These are phyloP conservation scores for Podaxis sp. DNA, from an alignment of 768 basidiomycete species.

Conservation along the genomic window DNA sequence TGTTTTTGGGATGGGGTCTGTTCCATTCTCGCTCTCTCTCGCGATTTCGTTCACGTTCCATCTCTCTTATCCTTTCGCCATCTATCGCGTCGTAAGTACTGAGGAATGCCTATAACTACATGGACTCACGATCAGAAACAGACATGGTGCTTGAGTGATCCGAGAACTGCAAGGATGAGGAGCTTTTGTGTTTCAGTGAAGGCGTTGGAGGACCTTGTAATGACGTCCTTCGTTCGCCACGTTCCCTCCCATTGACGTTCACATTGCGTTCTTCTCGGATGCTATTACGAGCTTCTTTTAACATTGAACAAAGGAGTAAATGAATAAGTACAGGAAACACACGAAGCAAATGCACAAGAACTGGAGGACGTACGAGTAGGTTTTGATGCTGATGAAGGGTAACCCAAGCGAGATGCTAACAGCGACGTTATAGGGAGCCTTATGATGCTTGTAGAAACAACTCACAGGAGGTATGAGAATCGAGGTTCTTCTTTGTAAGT, in stretches of 20 bases:
- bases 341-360: neutral
- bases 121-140: constrained; percentile 49
- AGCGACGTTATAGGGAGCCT: neutral
- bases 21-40: constrained; percentile 61
- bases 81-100: constrained; percentile 29
- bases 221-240: neutral
- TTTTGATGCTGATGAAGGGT: constrained; percentile 7
- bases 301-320: too few relatives aligned
- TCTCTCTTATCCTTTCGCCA: constrained; percentile 39
- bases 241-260: neutral
- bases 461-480: constrained; percentile 7
- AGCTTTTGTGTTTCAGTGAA: constrained; percentile 1
- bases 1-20: constrained; percentile 33
- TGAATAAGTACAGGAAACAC: neutral
- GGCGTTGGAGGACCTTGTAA: neutral
- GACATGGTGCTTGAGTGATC: constrained; percentile 50
- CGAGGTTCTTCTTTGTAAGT: neutral
- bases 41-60: constrained; percentile 40
- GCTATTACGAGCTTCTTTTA: neutral
- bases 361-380: constrained; percentile 9
- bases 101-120: neutral
- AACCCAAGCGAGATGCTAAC: neutral
- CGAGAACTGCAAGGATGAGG: constrained; percentile 36
- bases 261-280: constrained; percentile 46
- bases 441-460: neutral